Conservation (phyloP, 768 basidiomycete species). For the Lyophyllum decastes region DNA sequence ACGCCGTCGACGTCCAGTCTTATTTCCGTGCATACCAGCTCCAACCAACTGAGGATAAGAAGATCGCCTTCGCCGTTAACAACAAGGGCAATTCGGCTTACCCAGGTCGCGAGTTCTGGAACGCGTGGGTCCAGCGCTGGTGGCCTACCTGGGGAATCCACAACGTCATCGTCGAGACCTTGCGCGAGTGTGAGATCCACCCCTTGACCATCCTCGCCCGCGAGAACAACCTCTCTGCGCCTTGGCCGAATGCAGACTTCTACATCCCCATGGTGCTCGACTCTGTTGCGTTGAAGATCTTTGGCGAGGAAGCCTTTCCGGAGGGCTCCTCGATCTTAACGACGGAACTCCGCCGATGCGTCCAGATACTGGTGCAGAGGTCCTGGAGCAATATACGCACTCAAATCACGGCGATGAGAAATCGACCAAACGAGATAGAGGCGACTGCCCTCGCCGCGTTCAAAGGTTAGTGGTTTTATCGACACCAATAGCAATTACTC, state of each 20-base stretch:
- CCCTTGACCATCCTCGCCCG: background rate
- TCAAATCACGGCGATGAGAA: background rate
- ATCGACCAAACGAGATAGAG: background rate
- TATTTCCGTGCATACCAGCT: slow-evolving; percentile 16
- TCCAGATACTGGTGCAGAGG: slow-evolving; percentile 2
- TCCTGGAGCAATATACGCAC: slow-evolving; percentile 3
- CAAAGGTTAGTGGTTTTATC: slow-evolving; percentile 2
- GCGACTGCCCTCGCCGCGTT: slow-evolving; percentile 3
- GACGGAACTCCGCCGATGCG: background rate
- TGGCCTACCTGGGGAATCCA: slow-evolving; percentile 17
- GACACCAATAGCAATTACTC: background rate
- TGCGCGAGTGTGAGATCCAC: slow-evolving; percentile 10
- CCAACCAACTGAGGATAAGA: slow-evolving; percentile 1
- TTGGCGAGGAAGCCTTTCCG: slow-evolving; percentile 9
- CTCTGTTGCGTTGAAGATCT: slow-evolving; percentile 3
- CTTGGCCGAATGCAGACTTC: too few species aligned
- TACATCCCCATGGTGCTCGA: slow-evolving; percentile 1
- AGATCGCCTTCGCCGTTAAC: slow-evolving; percentile 11
- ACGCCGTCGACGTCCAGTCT: slow-evolving; percentile 9
- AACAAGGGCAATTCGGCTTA: background rate
- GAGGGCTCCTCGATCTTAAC: background rate
- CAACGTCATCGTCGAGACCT: slow-evolving; percentile 2
- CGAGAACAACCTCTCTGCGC: background rate
- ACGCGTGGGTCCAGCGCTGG: slow-evolving; percentile 4
- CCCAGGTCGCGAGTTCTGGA: slow-evolving; percentile 19